phyloP scores from a whole-genome alignment of 345 rosid species.

The Gossypium thurberi region DNA sequence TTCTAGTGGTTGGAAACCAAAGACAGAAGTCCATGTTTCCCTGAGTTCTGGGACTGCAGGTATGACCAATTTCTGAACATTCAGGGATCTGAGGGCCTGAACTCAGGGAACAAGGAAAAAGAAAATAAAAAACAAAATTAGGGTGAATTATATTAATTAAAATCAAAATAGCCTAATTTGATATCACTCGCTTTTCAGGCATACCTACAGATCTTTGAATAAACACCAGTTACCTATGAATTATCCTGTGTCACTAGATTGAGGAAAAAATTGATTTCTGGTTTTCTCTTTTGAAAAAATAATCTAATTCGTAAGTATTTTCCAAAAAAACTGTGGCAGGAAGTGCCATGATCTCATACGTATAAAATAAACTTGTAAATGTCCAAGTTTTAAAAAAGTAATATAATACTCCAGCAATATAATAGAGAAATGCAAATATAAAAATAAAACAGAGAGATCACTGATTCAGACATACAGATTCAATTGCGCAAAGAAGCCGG shows the following conservation, averaged over 20 bases:
- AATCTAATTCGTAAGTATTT: background rate
- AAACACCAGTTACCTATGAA: background rate
- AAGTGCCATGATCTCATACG: background rate
- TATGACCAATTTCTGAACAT: conserved; percentile 74
- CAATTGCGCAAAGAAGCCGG: conserved; percentile 72
- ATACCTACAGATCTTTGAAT: background rate
- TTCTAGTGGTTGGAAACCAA: conserved; percentile 63
- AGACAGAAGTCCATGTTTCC: conserved; percentile 84
- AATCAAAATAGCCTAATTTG: background rate
- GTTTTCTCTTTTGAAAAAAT: background rate
- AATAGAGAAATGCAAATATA: background rate
- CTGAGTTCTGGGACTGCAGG: conserved; percentile 86
- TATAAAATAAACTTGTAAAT: background rate
- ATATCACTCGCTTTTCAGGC: background rate
- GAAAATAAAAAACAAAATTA: background rate
- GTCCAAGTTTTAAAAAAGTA: background rate
- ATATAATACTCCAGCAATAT: background rate
- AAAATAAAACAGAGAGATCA: background rate
- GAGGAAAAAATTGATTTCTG: background rate
- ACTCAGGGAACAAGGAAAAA: background rate
- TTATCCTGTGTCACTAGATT: background rate
- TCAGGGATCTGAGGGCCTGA: conserved; percentile 69
- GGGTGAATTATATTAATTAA: background rate
- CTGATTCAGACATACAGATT: conserved; percentile 51
- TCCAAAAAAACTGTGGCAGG: background rate